Evolutionary conservation across 1,139 yeast species (phyloP), one percentile per base, ranked within the genome.

Genomic region (Debaryomycetaceae sp.): DNA sequence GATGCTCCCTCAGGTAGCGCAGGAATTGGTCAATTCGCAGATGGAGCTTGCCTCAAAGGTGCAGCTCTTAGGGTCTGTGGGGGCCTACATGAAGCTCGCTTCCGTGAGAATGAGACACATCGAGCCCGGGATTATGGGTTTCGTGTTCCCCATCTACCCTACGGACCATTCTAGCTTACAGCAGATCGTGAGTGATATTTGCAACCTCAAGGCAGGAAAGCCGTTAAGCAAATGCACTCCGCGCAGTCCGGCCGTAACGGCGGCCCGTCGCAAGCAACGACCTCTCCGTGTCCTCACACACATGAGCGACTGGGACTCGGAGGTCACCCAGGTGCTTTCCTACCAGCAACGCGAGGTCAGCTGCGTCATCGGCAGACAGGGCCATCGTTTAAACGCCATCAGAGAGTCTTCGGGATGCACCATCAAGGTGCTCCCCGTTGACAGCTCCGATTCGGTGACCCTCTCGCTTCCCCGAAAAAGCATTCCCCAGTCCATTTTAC

Each of bases 301-400:
- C 3, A 11, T 27, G 8, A 8, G 31, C 31, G 31, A 27, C 31
- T 27, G 31, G 31, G 23, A 34, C 36, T 7, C 36, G 8, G 36
- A 34, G n/a, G 13, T 34, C 8, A 9, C 36, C 6, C 37, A 24
- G 13, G 20, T 37, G n/a, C 34, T 42, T 17, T 27, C 24, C 31
- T 40, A 36, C 22, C 38, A 33, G 24, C 55, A 62, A 42, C 53
- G 53, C 11, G 66, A 68, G 45, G 68, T 67, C 1, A 57, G 63
- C n/a, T 58, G 57, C 20, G 46, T 68, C 3, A 54, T 69, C 27
- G 73, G 74, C 4, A 49, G 51, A 24, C 55, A 60, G 14, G 72
- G 70, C 1, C 42, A 45, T 0, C 47, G 66, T 39, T 54, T 69
- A 9, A 52, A 53, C 42, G 43, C 51, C 6, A 64, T 68, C 13